Evolutionary conservation across 306 rosid species (phyloP).

Genomic region (Rosa rugosa): DNA sequence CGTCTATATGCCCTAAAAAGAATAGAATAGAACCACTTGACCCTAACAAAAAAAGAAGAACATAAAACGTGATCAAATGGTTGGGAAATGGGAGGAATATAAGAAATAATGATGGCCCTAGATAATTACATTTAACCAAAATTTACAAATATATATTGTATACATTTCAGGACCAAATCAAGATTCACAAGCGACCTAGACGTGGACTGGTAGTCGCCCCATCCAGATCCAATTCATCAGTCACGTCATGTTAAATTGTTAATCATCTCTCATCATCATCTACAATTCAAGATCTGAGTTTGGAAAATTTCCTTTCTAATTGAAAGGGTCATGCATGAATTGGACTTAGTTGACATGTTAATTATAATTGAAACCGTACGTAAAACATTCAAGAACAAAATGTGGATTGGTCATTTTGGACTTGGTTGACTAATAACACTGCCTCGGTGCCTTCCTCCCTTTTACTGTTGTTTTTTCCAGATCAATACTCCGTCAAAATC

Average conservation of each 20-base stretch:
- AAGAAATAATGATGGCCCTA: no score
- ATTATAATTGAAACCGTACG: background rate
- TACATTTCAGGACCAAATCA: background rate
- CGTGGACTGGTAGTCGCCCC: background rate
- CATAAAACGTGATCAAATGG: no score
- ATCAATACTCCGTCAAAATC: background rate
- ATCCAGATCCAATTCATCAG: background rate
- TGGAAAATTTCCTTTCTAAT: background rate
- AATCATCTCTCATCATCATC: background rate
- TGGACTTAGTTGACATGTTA: background rate
- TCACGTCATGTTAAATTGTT: no score
- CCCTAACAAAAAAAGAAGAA: no score
- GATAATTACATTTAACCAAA: no score
- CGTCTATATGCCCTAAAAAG: no score
- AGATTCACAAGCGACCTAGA: background rate
- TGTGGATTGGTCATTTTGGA: background rate
- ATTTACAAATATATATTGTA: no score
- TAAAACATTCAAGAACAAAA: background rate
- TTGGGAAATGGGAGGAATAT: no score
- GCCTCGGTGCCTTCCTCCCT: background rate
- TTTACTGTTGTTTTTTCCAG: background rate
- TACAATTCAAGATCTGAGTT: background rate
- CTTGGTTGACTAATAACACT: background rate
- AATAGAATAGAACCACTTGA: no score
- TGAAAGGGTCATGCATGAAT: background rate